These are phyloP conservation scores for Funneliformis geosporum DNA, from an alignment of 192 early-diverging fungal genomes.

Conservation along the genomic window DNA sequence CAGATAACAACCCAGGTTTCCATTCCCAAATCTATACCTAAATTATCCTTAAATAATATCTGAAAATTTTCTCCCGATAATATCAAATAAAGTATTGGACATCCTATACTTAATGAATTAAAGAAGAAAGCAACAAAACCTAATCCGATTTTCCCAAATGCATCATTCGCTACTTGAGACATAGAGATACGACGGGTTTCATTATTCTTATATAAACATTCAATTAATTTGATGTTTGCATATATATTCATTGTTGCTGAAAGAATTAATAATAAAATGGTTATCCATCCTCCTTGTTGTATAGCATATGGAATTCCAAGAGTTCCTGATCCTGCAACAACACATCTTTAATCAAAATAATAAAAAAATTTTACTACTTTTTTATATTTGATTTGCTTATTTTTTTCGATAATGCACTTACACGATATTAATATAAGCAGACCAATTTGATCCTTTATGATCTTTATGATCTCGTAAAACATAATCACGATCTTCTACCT, in stretches of 20 bases:
- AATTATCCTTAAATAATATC: constrained; percentile 47
- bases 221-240: constrained; percentile 70
- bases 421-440: constrained; percentile 26
- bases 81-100: constrained; percentile 62
- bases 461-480: not conserved
- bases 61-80: constrained; percentile 63
- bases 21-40: constrained; percentile 43
- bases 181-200: constrained; percentile 12
- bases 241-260: constrained; percentile 71
- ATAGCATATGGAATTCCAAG: constrained; percentile 60
- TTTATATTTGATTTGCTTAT: not conserved
- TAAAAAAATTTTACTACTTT: not conserved
- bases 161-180: constrained; percentile 33
- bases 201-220: constrained; percentile 53
- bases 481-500: not conserved
- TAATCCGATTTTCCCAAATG: constrained; percentile 53
- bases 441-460: constrained; percentile 27
- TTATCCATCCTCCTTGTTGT: constrained; percentile 77
- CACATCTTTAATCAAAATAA: constrained; percentile 41
- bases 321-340: constrained; percentile 65
- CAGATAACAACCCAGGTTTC: constrained; percentile 61
- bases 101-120: constrained; percentile 51
- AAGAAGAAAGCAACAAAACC: constrained; percentile 57
- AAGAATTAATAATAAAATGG: constrained; percentile 64
- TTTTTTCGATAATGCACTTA: not conserved